Percentiles rank a stretch among this genome's conserved stretches.
Evolutionary conservation across 805 yeast genomes (phyloP).

Genomic region (Zygoascus ofunaensis): DNA sequence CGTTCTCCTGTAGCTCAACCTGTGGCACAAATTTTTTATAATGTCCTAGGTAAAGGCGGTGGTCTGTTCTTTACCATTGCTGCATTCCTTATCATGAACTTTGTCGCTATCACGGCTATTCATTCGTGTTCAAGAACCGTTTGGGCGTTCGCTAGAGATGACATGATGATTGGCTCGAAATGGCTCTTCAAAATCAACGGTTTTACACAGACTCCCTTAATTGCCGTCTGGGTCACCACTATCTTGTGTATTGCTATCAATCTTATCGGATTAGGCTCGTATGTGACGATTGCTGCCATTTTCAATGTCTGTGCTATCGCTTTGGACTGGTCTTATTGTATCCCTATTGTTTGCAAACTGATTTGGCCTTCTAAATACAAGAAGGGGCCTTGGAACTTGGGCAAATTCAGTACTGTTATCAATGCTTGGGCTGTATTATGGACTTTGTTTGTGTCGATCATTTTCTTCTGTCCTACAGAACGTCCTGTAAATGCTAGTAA

Average conservation of each 20-base stretch:
- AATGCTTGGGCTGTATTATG: conserved; percentile 18
- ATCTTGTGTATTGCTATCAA: conserved; percentile 37
- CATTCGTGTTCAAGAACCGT: conserved; percentile 77
- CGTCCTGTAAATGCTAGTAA: conserved; percentile 30
- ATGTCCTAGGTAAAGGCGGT: conserved; percentile 29
- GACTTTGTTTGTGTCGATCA: conserved; percentile 17
- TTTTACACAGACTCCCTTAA: conserved; percentile 51
- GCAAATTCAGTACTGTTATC: conserved; percentile 12
- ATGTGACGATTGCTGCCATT: conserved; percentile 73
- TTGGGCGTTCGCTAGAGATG: conserved; percentile 74
- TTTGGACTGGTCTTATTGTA: conserved; percentile 63
- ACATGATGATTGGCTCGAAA: conserved; percentile 58
- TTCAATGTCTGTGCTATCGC: conserved; percentile 76
- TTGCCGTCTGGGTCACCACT: conserved; percentile 49
- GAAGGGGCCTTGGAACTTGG: conserved; percentile 17
- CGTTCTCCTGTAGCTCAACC: conserved; percentile 73
- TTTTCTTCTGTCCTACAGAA: conserved; percentile 21
- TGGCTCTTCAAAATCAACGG: conserved; percentile 60
- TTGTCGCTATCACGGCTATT: conserved; percentile 57
- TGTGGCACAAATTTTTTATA: conserved; percentile 64
- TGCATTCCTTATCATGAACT: conserved; percentile 66
- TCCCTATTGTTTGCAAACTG: conserved; percentile 40
- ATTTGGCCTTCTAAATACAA: conserved; percentile 9
- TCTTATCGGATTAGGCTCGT: conserved; percentile 54
- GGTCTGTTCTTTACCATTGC: conserved; percentile 29